A percentile compares a stretch with the other conserved stretches of the same genome.
phyloP scores from a whole-genome alignment of 2,329 filamentous ascomycete genomes.

The Trichoderma cornu-damae region DNA sequence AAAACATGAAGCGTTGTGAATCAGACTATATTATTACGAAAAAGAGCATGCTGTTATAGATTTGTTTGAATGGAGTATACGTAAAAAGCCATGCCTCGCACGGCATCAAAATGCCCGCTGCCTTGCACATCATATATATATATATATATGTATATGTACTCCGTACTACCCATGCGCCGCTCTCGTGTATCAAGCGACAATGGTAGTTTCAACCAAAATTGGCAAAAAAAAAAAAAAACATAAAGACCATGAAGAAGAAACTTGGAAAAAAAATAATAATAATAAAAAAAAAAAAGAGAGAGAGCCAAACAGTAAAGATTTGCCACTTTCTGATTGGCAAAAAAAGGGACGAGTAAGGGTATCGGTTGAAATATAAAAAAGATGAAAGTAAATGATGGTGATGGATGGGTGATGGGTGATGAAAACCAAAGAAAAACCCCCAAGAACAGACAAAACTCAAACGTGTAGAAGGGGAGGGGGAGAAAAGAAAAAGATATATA shows the following conservation, averaged over 20 bases:
- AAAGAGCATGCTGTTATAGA: background rate
- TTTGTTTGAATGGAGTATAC: background rate
- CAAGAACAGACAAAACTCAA: background rate
- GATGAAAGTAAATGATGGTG: too few species aligned
- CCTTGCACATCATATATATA: too few species aligned
- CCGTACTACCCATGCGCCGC: background rate
- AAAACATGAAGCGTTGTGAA: background rate
- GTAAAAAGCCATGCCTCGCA: background rate
- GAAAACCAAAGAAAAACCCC: too few species aligned
- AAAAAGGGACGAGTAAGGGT: too few species aligned
- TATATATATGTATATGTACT: background rate
- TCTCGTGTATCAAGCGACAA: background rate
- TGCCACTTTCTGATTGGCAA: too few species aligned
- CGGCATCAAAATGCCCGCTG: background rate
- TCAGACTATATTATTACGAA: background rate
- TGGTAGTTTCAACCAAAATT: too few species aligned
- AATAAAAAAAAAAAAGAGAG: background rate
- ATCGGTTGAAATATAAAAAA: too few species aligned
- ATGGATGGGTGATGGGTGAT: too few species aligned
- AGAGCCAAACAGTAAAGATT: conserved; percentile 1
- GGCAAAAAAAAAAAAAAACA: background rate
- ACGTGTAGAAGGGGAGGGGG: too few species aligned
- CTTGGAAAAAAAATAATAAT: conserved; percentile 24
- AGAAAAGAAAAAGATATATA: too few species aligned
- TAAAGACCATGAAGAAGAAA: conserved; percentile 18